A percentile compares a stretch with the other conserved stretches of the same genome.
Evolutionary conservation across 2,329 filamentous ascomycete genomes (phyloP).

Genomic region (Paraphaeosphaeria sporulosa): DNA sequence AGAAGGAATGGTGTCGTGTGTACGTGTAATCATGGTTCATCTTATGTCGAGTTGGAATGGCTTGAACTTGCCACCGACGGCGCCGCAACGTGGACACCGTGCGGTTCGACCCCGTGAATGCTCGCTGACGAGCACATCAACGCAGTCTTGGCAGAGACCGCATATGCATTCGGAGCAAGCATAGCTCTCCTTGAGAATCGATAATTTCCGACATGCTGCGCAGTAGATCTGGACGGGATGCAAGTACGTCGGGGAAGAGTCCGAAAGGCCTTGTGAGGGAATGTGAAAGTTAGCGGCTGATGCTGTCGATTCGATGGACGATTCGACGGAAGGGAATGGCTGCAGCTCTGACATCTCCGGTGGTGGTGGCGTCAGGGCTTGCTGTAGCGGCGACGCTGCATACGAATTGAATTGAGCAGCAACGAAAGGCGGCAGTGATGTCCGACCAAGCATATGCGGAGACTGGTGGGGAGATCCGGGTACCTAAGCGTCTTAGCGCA

Average conservation of each 20-base stretch:
- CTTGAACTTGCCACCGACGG: slow-evolving; percentile 81
- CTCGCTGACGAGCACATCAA: slow-evolving; percentile 79
- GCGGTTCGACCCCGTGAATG: slow-evolving; percentile 73
- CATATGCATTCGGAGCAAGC: slow-evolving; percentile 97
- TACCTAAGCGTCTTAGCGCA: slow-evolving; percentile 47
- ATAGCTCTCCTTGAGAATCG: slow-evolving; percentile 81
- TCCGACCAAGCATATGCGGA: slow-evolving; percentile 61
- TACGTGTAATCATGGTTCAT: slow-evolving; percentile 55
- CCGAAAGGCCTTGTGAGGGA: slow-evolving; percentile 56
- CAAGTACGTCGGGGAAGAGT: slow-evolving; percentile 66
- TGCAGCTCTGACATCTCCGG: slow-evolving; percentile 60
- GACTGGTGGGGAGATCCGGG: slow-evolving; percentile 60
- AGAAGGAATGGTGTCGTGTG: slow-evolving; percentile 8
- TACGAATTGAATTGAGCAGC: slow-evolving; percentile 69
- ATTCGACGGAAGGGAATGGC: slow-evolving; percentile 91
- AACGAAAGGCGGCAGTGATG: slow-evolving; percentile 67
- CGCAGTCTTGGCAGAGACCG: slow-evolving; percentile 87
- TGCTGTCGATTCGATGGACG: slow-evolving; percentile 71
- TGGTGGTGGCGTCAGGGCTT: slow-evolving; percentile 83
- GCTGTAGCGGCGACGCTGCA: slow-evolving; percentile 88
- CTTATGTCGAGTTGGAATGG: slow-evolving; percentile 84
- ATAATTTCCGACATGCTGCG: slow-evolving; percentile 81
- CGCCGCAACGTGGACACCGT: slow-evolving; percentile 79
- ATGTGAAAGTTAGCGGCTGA: slow-evolving; percentile 74
- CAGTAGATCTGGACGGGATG: slow-evolving; percentile 84